Base-by-base conservation (phyloP, 805 yeast species). In the Dipodascopsis tothii region DNA sequence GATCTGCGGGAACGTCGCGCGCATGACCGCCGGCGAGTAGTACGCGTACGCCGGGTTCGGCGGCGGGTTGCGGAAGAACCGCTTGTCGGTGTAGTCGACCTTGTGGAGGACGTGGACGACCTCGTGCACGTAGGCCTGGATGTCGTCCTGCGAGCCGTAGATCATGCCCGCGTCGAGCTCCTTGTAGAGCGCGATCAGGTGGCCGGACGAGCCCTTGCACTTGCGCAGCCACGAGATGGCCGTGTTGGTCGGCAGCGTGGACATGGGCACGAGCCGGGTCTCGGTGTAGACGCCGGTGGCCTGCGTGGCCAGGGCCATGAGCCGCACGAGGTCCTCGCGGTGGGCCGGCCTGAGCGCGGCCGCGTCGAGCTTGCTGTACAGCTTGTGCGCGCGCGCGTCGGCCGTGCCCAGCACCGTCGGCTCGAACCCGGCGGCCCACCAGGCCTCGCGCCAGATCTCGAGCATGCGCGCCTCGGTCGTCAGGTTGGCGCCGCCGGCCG, bases 401-500 rank as follows among this genome's bases (percentile, higher is more conserved):
- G 37, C 33, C 7, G 28, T 20, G n/a, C 42, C 46, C 16, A 59
- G 50, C 2, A 59, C 55, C 17, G 47, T 47, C 4, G 63, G 63
- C 34, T 51, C 49, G 38, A 59, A 56, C 6, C 63, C 63, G 7
- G 39, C 40, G 3, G 60, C 51, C 56, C 56, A 59, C 47, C 53
- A 46, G 3, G 60, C 62, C 30, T 48, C 44, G 27, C 49, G 47
- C 63, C 63, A 59, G 3, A 47, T 48, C 6, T 49, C 37, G 7
- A 58, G 23, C 7, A 56, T 44, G 4, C 39, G 43, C 17, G 7
- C 36, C 43, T 58, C 62, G 14, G 34, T 21, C 5, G 51, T 43
- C 9, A 36, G 40, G 25, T 49, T 43, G 16, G 14, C 23, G 9
- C 51, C 53, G 2, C 38, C 35, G 4, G 41, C 47, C 3, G 33